Evolutionary conservation across 352 stramenopile genomes (phyloP).

Genomic region (Phytophthora meadii): DNA sequence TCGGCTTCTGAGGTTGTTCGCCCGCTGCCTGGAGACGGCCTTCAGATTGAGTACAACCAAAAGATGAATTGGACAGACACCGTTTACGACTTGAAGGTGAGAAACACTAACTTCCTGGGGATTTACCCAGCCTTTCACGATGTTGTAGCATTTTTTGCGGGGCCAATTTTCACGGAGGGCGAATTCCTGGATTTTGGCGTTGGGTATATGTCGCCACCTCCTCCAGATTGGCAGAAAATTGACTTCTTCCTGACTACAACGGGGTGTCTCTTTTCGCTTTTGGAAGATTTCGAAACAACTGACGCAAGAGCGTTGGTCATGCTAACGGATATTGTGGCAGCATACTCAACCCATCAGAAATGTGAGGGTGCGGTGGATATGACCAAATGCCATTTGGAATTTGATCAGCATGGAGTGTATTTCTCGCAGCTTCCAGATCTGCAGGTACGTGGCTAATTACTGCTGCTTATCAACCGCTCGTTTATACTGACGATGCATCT

Average conservation of each 20-base stretch:
- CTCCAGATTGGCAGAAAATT: slow-evolving; percentile 82
- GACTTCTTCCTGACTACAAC: slow-evolving; percentile 73
- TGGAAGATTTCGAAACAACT: slow-evolving; percentile 80
- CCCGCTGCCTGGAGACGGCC: slow-evolving; percentile 69
- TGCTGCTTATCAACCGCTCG: not conserved
- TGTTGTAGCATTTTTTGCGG: slow-evolving; percentile 67
- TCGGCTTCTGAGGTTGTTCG: slow-evolving; percentile 74
- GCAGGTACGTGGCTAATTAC: slow-evolving; percentile 48
- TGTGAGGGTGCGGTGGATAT: slow-evolving; percentile 61
- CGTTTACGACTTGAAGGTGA: slow-evolving; percentile 69
- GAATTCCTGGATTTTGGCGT: slow-evolving; percentile 68
- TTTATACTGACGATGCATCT: slow-evolving; percentile 9
- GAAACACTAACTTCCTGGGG: slow-evolving; percentile 82
- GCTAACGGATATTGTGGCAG: slow-evolving; percentile 68
- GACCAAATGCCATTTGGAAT: slow-evolving; percentile 82
- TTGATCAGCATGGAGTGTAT: slow-evolving; percentile 84
- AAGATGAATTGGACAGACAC: slow-evolving; percentile 81
- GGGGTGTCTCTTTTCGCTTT: slow-evolving; percentile 78
- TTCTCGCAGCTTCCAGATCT: slow-evolving; percentile 88
- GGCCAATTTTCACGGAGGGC: slow-evolving; percentile 51
- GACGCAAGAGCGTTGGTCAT: slow-evolving; percentile 81
- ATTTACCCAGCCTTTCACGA: slow-evolving; percentile 77
- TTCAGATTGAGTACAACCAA: slow-evolving; percentile 84
- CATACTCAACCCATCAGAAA: slow-evolving; percentile 73
- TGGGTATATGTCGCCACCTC: slow-evolving; percentile 67